These are phyloP conservation scores for Corylus heterophylla DNA, from an alignment of 306 rosid genomes.

Conservation along the genomic window DNA sequence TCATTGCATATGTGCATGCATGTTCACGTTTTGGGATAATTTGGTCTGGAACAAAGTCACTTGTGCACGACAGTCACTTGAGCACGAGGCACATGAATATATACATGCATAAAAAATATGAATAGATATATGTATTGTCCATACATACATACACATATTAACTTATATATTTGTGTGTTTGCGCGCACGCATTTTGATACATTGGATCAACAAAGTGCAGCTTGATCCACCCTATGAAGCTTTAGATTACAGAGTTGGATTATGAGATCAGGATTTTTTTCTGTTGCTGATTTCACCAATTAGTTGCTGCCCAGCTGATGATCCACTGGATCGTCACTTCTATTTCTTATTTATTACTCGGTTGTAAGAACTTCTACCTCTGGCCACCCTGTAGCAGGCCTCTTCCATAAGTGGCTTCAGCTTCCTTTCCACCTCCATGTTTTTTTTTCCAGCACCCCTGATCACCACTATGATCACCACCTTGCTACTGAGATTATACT, in stretches of 20 bases:
- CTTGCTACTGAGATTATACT: not conserved
- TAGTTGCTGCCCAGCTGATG: not conserved
- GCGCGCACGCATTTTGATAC: too few relatives aligned
- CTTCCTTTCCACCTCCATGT: not conserved
- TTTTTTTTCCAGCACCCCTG: not conserved
- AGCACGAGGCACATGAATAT: not conserved
- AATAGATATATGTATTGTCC: too few relatives aligned
- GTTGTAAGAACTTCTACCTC: not conserved
- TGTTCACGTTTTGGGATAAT: not conserved
- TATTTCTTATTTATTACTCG: not conserved
- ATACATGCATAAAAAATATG: too few relatives aligned
- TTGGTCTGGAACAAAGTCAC: not conserved
- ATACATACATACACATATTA: too few relatives aligned
- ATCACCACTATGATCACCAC: not conserved
- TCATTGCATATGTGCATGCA: too few relatives aligned
- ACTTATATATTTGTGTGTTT: too few relatives aligned
- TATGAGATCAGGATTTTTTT: not conserved
- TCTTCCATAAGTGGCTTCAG: not conserved
- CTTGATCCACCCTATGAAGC: too few relatives aligned
- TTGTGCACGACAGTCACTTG: not conserved
- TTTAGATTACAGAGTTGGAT: not conserved
- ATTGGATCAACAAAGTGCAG: too few relatives aligned
- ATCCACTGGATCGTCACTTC: not conserved
- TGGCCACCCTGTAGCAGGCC: not conserved
- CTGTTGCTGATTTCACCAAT: not conserved